Base-by-base conservation (phyloP, 2,329 filamentous ascomycete species). In the Aureobasidium leucospermi region DNA sequence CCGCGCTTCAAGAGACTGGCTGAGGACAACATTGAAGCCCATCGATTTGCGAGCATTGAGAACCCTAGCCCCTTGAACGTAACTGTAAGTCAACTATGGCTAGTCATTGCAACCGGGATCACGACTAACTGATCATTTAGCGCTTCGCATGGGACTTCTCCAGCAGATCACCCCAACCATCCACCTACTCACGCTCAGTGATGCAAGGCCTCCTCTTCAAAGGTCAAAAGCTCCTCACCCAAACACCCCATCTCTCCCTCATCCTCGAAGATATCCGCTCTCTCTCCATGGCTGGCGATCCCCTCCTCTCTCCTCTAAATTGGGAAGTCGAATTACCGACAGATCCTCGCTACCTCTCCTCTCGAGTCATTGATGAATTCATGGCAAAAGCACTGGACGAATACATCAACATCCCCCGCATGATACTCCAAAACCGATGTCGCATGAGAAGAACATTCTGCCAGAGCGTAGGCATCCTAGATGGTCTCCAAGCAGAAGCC, bases 371-470 rank as follows among this genome's bases (percentile, higher is more conserved):
- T 80, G 88, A 96, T 65, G 76, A 76, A 2, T 87, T 87, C 67
- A 75, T 83, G 46, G 76, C 80, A 58, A 76, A 80, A 51, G 77
- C 78, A 7, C 65, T 70, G 46, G 64, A 78, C 73, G 85, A 87
- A 0, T 96, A 91, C 68, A 77, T 96, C 16, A 92, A 96, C 65
- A 81, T 95, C 15, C 86, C 94, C 67, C 85, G 91, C 49, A 87
- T 89, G 7, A 79, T 94, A 16, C 96, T 91, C 67, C 89, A 97
- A 70, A 99, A 97, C 69, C 81, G 91, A 56, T 95, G 90, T 69
- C 87, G 94, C 2, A 85, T 96, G 43, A 85, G 94, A n/a, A 84
- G 94, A 38, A 91, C 87, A n/a, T 80, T 99, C 8, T 91, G 86
- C 62, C 93, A 97, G 69, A 83, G 87, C 13, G 84, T 96, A 38